Evolutionary conservation across 2,329 filamentous ascomycete genomes (phyloP), one percentile per base, ranked within the genome.

Genomic region (Stylonectria norvegica): DNA sequence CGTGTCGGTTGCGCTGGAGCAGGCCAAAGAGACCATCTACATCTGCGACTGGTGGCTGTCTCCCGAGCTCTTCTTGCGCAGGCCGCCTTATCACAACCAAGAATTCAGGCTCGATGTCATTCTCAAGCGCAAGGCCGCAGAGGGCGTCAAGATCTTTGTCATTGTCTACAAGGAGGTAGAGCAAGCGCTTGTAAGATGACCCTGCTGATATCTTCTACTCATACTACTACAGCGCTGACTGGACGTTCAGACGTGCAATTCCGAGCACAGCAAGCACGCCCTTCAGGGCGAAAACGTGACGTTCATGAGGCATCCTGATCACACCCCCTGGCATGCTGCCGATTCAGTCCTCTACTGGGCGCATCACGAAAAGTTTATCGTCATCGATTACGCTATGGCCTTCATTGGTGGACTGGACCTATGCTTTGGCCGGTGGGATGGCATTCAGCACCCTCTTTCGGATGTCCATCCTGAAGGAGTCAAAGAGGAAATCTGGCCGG

Each of bases 31-130:
- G 66, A 85, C 85, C 32, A 96, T 98, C 54, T 98, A 97, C 65
- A 94, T 98, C 51, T 85, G 76, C 44, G 93, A 97, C 59, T 98
- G 91, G 93, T 97, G 93, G 93, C 71, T 97, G 11, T 94, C 87
- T 4, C 93, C 88, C 0, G 87, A 93, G 64, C 67, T 93, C 47
- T 95, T 91, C 66, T 66, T 98, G 47, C 81, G 93, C 25, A 78
- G 93, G 15, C 90, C 93, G 2, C 87, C 93, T 0, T 84, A 85
- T 51, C 76, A 76, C 58, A 85, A 89, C 50, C 87, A 94, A 61
- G 79, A 95, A 65, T 96, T 84, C 79, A 78, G 91, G 9, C 67
- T 98, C 14, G 93, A 98, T 63, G 81, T 87, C 47, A 70, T 94
- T 10, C 69, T 98, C 42, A 97, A 96, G 70, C 79, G 89, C 19